Evolutionary conservation across 306 rosid genomes (phyloP).

Genomic region (Corylus americana): DNA sequence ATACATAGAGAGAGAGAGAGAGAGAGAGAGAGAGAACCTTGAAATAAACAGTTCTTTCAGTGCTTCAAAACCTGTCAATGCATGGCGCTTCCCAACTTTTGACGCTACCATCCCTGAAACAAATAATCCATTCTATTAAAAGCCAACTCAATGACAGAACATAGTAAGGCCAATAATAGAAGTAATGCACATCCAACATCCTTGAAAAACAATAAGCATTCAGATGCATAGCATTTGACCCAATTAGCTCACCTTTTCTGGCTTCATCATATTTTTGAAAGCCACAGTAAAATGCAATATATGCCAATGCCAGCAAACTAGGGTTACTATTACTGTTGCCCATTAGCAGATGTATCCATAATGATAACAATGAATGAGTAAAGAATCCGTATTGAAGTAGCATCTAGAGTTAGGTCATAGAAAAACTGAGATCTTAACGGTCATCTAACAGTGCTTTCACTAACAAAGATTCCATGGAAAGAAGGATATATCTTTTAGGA

Average conservation of each 20-base stretch:
- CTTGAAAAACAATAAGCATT: background rate
- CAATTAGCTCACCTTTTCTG: background rate
- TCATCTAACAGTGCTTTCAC: background rate
- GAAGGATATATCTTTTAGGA: background rate
- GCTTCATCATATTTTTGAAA: background rate
- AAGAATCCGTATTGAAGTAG: background rate
- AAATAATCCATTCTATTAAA: constrained; percentile 23
- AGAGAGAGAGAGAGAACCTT: constrained; percentile 46
- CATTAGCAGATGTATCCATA: background rate
- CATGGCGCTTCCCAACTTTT: constrained; percentile 96
- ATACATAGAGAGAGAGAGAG: background rate
- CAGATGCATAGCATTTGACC: background rate
- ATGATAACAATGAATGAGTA: background rate
- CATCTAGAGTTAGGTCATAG: background rate
- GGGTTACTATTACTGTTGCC: background rate
- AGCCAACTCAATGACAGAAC: constrained; percentile 5
- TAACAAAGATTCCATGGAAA: background rate
- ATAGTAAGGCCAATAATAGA: background rate
- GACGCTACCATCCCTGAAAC: constrained; percentile 90
- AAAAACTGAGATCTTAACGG: background rate
- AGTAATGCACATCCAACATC: background rate
- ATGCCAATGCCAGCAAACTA: background rate
- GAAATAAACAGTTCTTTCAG: constrained; percentile 79
- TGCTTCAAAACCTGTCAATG: constrained; percentile 88
- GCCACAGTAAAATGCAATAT: background rate